These are phyloP conservation scores for Cercospora sojina DNA, from an alignment of 2,329 filamentous ascomycete genomes.

Conservation along the genomic window DNA sequence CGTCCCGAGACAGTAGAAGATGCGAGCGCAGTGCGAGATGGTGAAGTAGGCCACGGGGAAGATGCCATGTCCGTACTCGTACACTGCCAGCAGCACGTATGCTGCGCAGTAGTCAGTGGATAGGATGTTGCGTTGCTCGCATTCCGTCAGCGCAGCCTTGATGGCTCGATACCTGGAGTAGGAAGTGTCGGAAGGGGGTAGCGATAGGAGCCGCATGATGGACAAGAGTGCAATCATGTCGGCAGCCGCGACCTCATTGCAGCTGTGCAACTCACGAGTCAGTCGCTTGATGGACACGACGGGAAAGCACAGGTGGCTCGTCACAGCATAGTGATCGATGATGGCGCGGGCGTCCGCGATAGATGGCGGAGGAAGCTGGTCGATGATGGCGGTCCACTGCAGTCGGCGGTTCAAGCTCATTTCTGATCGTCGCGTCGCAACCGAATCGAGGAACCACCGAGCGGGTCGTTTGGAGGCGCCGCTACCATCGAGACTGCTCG, in stretches of 20 bases:
- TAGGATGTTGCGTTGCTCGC: slow-evolving; percentile 20
- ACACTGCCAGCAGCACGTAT: slow-evolving; percentile 21
- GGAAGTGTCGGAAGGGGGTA: background rate
- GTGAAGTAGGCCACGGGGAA: slow-evolving; percentile 25
- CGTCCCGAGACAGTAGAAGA: slow-evolving; percentile 20
- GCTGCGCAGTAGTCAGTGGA: slow-evolving; percentile 23
- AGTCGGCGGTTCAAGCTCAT: background rate
- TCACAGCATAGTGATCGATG: slow-evolving; percentile 9
- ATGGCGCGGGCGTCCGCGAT: slow-evolving; percentile 9
- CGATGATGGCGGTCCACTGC: slow-evolving; percentile 17
- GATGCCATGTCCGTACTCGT: slow-evolving; percentile 24
- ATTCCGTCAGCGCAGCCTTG: slow-evolving; percentile 19
- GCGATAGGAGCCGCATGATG: slow-evolving; percentile 20
- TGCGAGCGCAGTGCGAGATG: slow-evolving; percentile 12
- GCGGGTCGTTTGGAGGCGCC: slow-evolving; percentile 9
- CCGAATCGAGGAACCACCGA: slow-evolving; percentile 21
- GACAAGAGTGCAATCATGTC: slow-evolving; percentile 14
- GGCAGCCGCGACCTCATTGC: slow-evolving; percentile 3
- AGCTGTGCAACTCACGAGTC: background rate
- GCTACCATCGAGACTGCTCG: background rate
- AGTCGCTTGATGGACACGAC: slow-evolving; percentile 11
- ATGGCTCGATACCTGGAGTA: slow-evolving; percentile 11
- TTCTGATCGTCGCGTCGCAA: slow-evolving; percentile 17
- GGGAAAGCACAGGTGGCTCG: slow-evolving; percentile 21
- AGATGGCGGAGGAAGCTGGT: background rate